A percentile compares a stretch with the other conserved stretches of the same genome.
Evolutionary conservation across 169 alveolate species (phyloP).

Genomic region (Plasmodium vivax): DNA sequence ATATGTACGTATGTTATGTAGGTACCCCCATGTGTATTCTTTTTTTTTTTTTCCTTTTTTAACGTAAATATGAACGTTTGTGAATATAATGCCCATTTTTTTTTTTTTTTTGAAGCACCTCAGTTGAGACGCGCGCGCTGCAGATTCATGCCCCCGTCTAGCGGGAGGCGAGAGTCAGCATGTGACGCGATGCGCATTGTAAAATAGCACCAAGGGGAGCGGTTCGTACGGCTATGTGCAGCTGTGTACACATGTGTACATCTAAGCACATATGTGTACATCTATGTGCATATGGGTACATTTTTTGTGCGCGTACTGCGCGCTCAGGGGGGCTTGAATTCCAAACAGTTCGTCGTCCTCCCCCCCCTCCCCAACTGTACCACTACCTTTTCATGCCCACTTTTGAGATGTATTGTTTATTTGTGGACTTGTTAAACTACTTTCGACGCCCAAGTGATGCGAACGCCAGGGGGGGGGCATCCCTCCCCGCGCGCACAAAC

Average conservation of each 20-base stretch:
- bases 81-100: neutral
- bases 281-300: neutral
- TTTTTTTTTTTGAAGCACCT: neutral
- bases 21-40: neutral
- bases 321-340: neutral
- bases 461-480: neutral
- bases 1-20: neutral
- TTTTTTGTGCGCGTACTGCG: neutral
- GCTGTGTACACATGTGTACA: too few relatives aligned
- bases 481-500: too few relatives aligned
- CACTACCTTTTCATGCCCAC: neutral
- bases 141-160: neutral
- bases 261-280: neutral
- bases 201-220: neutral
- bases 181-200: neutral
- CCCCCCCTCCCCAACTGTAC: neutral
- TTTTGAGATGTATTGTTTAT: conserved; percentile 66
- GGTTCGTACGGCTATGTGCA: neutral
- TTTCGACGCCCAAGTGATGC: conserved; percentile 4
- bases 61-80: neutral
- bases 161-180: neutral
- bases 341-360: neutral
- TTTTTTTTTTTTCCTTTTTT: neutral
- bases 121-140: neutral
- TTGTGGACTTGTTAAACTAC: conserved; percentile 55